phyloP scores from a whole-genome alignment of 306 rosid genomes.

The Begonia masoniana region DNA sequence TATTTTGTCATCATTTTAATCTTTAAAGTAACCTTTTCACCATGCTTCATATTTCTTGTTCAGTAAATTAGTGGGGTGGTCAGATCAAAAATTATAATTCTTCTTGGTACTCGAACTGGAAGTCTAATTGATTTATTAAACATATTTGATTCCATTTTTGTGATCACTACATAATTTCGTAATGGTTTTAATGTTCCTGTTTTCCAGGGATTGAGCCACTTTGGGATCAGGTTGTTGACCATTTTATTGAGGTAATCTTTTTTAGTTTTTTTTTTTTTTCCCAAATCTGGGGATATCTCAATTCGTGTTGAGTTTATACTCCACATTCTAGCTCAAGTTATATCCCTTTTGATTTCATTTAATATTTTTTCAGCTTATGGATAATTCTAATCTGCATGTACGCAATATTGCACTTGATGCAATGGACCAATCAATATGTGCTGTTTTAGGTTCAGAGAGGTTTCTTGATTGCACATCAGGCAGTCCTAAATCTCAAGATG shows the following conservation, averaged over 20 bases:
- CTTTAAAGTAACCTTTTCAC: no score
- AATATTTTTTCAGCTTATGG: slow-evolving; percentile 64
- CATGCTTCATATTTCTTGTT: no score
- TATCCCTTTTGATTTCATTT: slow-evolving; percentile 12
- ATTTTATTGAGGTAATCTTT: slow-evolving; percentile 75
- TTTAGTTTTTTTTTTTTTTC: slow-evolving; percentile 12
- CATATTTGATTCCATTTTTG: neutral
- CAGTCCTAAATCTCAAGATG: slow-evolving; percentile 38
- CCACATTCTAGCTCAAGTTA: slow-evolving; percentile 13
- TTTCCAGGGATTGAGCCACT: slow-evolving; percentile 76
- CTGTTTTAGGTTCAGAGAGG: slow-evolving; percentile 71
- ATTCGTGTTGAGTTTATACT: no score
- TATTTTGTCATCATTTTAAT: no score
- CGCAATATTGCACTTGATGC: slow-evolving; percentile 90
- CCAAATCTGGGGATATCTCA: no score
- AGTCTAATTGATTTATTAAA: neutral
- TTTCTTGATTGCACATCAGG: slow-evolving; percentile 40
- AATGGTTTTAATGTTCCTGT: slow-evolving; percentile 7
- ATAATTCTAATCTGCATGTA: slow-evolving; percentile 66
- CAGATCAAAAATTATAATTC: neutral
- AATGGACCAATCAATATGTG: slow-evolving; percentile 83
- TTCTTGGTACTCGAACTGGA: neutral
- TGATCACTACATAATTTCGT: no score
- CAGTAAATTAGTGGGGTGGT: no score
- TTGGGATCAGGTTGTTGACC: slow-evolving; percentile 87